phyloP scores from a whole-genome alignment of 179 eudicot species.

The Heliamphora pulchella region DNA sequence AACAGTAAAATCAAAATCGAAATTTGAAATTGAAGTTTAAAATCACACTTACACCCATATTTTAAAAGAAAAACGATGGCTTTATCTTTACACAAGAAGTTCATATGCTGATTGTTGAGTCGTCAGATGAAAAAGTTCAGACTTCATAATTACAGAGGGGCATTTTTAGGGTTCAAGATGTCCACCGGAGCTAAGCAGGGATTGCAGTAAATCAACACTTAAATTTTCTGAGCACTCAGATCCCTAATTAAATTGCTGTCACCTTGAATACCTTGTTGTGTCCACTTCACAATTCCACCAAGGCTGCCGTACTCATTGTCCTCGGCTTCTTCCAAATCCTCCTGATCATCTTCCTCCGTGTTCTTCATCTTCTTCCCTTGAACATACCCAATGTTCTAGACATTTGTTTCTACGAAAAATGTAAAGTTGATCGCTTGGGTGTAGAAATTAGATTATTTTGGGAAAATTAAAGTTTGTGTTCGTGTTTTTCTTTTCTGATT shows the following conservation, averaged over 20 bases:
- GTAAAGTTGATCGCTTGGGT: too few relatives aligned
- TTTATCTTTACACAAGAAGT: too few relatives aligned
- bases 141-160: neutral
- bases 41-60: neutral
- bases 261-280: slow-evolving; percentile 55
- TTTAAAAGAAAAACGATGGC: too few relatives aligned
- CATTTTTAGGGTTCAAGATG: slow-evolving; percentile 6
- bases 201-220: slow-evolving; percentile 95
- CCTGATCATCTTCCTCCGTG: too few relatives aligned
- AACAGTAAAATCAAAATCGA: too few relatives aligned
- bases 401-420: too few relatives aligned
- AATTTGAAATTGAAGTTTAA: neutral
- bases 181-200: slow-evolving; percentile 90
- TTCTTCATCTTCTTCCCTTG: too few relatives aligned
- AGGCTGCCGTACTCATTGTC: slow-evolving; percentile 32
- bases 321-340: too few relatives aligned
- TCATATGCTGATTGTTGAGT: neutral
- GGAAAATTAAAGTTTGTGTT: too few relatives aligned
- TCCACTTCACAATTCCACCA: slow-evolving; percentile 99
- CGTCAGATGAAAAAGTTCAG: neutral
- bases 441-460: too few relatives aligned
- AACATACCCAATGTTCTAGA: too few relatives aligned
- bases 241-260: slow-evolving; percentile 62
- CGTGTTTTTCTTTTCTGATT: too few relatives aligned
- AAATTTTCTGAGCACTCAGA: slow-evolving; percentile 43